A percentile compares a stretch with the other conserved stretches of the same genome.
Evolutionary conservation across 305 asterid genomes (phyloP).

Genomic region (Salvia sclarea): DNA sequence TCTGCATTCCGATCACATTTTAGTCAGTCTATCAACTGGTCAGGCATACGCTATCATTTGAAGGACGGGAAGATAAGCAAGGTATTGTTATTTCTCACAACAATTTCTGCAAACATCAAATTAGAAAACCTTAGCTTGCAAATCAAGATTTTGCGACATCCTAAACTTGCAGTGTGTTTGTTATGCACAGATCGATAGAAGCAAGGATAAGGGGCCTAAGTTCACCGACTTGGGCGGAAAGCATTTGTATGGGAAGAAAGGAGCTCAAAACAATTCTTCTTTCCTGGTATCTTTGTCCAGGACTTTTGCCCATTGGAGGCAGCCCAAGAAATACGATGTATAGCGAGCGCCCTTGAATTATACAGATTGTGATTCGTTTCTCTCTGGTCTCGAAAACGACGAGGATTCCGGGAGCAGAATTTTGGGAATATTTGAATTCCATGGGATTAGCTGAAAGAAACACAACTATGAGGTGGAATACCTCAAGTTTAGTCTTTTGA

Average conservation of each 20-base stretch:
- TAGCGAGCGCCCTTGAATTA: slow-evolving; percentile 40
- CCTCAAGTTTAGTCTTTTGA: slow-evolving; percentile 28
- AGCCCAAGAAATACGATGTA: slow-evolving; percentile 72
- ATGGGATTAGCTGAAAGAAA: slow-evolving; percentile 21
- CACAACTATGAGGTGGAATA: slow-evolving; percentile 21
- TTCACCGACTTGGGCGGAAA: slow-evolving; percentile 79
- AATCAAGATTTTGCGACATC: neutral
- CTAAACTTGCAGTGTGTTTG: slow-evolving; percentile 11
- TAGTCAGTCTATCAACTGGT: slow-evolving; percentile 93
- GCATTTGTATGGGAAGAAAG: slow-evolving; percentile 66
- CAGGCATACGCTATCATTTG: slow-evolving; percentile 92
- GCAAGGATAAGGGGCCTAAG: slow-evolving; percentile 70
- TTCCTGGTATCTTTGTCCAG: slow-evolving; percentile 58
- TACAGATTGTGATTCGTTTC: slow-evolving; percentile 42
- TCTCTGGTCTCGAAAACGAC: slow-evolving; percentile 32
- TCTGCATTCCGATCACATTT: slow-evolving; percentile 92
- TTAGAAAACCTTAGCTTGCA: neutral
- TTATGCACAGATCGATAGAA: slow-evolving; percentile 75
- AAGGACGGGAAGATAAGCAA: slow-evolving; percentile 81
- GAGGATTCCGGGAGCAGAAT: slow-evolving; percentile 36
- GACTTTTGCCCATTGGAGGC: slow-evolving; percentile 61
- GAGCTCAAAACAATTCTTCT: slow-evolving; percentile 49
- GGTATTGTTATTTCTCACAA: slow-evolving; percentile 43
- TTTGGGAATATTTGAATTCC: slow-evolving; percentile 21
- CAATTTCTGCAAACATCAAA: neutral